phyloP scores from a whole-genome alignment of 805 yeast species.

The Candida germanica region DNA sequence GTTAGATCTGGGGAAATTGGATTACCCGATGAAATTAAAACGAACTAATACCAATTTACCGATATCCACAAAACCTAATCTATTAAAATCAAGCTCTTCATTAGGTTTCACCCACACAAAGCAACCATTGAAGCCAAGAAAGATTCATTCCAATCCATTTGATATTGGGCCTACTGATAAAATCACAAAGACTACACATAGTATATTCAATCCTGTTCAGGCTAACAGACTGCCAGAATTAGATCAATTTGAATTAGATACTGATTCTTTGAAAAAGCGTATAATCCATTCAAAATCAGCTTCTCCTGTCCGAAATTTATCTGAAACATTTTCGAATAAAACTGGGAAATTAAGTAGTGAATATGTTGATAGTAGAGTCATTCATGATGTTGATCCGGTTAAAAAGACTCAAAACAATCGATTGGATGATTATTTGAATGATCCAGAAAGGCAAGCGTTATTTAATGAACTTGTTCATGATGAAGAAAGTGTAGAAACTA shows the following conservation, averaged over 20 bases:
- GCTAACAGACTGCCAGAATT: conserved; percentile 21
- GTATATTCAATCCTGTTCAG: conserved; percentile 15
- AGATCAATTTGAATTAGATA: conserved; percentile 17
- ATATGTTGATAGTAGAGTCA: not conserved
- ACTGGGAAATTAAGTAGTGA: conserved; percentile 5
- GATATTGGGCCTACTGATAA: conserved; percentile 3
- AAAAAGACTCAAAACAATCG: conserved; percentile 13
- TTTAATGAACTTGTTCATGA: conserved; percentile 19
- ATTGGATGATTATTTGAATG: conserved; percentile 12
- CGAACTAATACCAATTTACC: no score
- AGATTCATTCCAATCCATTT: no score
- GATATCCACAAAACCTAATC: conserved; percentile 19
- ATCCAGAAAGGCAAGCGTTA: conserved; percentile 7
- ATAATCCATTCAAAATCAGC: conserved; percentile 2
- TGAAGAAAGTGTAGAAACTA: conserved; percentile 17
- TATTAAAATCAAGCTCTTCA: conserved; percentile 35
- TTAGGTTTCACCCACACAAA: conserved; percentile 29
- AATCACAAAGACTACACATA: conserved; percentile 1
- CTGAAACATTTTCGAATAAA: conserved; percentile 8
- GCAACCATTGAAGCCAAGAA: conserved; percentile 1
- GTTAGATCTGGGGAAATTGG: no score
- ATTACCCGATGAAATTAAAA: conserved; percentile 1
- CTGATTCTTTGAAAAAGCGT: conserved; percentile 25
- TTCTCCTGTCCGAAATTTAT: not conserved
- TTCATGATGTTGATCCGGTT: conserved; percentile 13